These are phyloP conservation scores for Leccinum truebloodii DNA, from an alignment of 768 basidiomycete genomes.

Conservation along the genomic window DNA sequence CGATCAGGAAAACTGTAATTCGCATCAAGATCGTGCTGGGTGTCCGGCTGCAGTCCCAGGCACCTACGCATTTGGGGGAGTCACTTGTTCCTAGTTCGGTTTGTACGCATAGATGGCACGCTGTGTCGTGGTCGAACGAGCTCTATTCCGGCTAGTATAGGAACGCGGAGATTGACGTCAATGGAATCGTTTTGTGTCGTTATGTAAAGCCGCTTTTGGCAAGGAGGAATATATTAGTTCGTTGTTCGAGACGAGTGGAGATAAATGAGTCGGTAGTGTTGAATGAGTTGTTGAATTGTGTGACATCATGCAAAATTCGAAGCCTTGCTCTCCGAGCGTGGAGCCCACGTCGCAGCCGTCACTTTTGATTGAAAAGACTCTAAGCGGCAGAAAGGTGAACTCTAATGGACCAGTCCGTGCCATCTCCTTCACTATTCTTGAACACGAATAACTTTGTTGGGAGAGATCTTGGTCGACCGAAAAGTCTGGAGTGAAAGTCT, in stretches of 20 bases:
- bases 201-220: background rate
- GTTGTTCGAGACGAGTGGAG: background rate
- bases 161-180: background rate
- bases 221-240: background rate
- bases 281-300: background rate
- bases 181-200: background rate
- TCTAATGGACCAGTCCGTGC: too few relatives aligned
- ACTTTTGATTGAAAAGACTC: too few relatives aligned
- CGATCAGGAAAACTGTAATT: conserved; percentile 53
- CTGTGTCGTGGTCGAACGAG: conserved; percentile 16
- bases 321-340: background rate
- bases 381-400: too few relatives aligned
- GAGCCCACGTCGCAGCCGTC: background rate
- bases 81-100: conserved; percentile 35
- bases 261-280: background rate
- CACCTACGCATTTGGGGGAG: conserved; percentile 45
- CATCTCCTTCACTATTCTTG: too few relatives aligned
- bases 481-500: too few relatives aligned
- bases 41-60: conserved; percentile 47
- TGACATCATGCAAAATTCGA: background rate
- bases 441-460: too few relatives aligned
- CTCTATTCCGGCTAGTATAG: background rate
- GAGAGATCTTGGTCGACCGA: too few relatives aligned
- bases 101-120: conserved; percentile 11
- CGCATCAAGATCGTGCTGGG: conserved; percentile 47